Percentiles rank a stretch among this genome's conserved stretches.
Conservation (phyloP, 495 filamentous ascomycete species). For the Neurospora discreta region DNA sequence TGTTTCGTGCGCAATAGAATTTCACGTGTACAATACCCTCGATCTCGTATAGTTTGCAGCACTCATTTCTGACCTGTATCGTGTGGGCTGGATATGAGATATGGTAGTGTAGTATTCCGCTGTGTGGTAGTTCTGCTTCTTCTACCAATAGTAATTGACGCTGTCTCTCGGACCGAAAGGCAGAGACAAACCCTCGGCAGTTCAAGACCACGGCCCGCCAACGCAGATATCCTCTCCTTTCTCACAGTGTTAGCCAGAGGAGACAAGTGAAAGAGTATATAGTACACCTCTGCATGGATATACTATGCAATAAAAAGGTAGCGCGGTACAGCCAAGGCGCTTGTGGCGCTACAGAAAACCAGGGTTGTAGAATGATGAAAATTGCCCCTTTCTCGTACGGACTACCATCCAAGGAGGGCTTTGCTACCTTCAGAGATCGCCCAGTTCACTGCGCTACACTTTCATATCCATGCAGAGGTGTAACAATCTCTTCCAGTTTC, state of each 20-base stretch:
- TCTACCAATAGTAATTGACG: not conserved
- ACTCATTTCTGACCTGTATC: not conserved
- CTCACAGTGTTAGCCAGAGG: not conserved
- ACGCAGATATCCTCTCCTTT: conserved; percentile 17
- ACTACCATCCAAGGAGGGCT: no score
- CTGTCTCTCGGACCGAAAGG: not conserved
- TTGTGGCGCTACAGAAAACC: no score
- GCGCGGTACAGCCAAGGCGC: no score
- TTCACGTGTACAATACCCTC: not conserved
- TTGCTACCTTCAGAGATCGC: no score
- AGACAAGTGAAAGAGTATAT: not conserved
- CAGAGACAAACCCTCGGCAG: not conserved
- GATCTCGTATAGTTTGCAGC: not conserved
- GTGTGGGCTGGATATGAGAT: not conserved
- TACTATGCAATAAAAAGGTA: no score
- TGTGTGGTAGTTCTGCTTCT: not conserved
- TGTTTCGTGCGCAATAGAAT: not conserved
- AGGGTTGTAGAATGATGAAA: no score
- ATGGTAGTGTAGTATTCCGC: not conserved
- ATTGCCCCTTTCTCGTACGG: no score
- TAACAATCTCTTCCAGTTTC: not conserved
- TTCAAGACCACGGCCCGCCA: conserved; percentile 30
- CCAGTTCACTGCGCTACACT: no score
- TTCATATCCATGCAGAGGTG: no score
- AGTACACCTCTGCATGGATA: not conserved